Percentiles rank a stretch among this genome's conserved stretches.
Evolutionary conservation across 192 early-diverging fungal species (phyloP).

Genomic region (Mortierella claussenii): DNA sequence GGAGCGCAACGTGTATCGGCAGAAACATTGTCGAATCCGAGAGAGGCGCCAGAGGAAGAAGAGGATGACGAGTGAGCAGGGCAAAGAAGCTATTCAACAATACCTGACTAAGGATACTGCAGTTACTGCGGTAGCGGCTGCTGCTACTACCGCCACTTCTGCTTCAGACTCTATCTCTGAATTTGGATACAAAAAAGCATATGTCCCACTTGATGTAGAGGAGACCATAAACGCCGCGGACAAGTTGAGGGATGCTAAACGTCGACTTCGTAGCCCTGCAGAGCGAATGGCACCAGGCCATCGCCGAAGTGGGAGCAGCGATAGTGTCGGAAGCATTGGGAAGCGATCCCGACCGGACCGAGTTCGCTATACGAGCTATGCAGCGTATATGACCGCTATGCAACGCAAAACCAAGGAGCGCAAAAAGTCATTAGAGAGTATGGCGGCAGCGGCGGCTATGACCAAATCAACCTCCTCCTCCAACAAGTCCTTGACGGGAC

Average conservation of each 20-base stretch:
- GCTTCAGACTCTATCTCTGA: no score
- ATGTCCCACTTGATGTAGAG: not conserved
- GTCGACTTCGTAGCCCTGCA: slow-evolving; percentile 7
- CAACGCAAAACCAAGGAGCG: slow-evolving; percentile 25
- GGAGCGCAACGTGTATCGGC: slow-evolving; percentile 48
- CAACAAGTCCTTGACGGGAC: slow-evolving; percentile 4
- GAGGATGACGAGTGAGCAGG: no score
- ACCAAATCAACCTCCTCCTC: not conserved
- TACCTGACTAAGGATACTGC: no score
- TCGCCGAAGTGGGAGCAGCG: no score
- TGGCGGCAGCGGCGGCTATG: slow-evolving; percentile 9
- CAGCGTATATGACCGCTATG: slow-evolving; percentile 40
- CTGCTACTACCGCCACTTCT: no score
- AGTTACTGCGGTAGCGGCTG: slow-evolving; percentile 6
- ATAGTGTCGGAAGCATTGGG: not conserved
- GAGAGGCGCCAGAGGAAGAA: slow-evolving; percentile 29
- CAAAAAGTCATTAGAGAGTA: not conserved
- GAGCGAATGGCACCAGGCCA: no score
- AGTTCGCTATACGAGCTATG: slow-evolving; percentile 30
- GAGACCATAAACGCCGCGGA: not conserved
- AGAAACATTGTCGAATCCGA: slow-evolving; percentile 39
- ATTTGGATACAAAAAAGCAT: not conserved
- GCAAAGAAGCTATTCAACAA: no score
- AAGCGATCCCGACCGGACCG: slow-evolving; percentile 6
- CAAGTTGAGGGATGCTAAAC: not conserved